A percentile compares a stretch with the other conserved stretches of the same genome.
These are phyloP conservation scores for Xylaria cubensis DNA, from an alignment of 495 filamentous ascomycete genomes.

Conservation along the genomic window DNA sequence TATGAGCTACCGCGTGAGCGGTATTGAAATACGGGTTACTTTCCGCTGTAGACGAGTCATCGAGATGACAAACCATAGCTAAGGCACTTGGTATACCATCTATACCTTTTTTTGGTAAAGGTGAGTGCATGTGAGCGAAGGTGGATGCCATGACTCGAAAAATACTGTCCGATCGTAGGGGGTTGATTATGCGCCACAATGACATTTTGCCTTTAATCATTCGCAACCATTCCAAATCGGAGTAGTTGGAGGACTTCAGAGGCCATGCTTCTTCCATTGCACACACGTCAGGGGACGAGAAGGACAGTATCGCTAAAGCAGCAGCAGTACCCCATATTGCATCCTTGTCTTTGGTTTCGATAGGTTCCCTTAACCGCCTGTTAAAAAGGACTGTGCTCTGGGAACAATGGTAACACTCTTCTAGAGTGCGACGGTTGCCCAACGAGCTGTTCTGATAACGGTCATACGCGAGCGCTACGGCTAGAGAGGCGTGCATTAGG, in stretches of 20 bases:
- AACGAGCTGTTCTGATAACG: conserved; percentile 44
- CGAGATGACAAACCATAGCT: conserved; percentile 42
- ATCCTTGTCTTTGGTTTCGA: conserved; percentile 49
- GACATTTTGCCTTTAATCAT: conserved; percentile 54
- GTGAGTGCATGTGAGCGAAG: conserved; percentile 40
- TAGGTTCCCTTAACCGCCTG: conserved; percentile 43
- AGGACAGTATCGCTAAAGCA: conserved; percentile 45
- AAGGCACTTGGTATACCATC: conserved; percentile 44
- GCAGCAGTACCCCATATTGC: conserved; percentile 55
- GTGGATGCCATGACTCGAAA: conserved; percentile 47
- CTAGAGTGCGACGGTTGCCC: conserved; percentile 37
- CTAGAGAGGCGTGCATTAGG: conserved; percentile 56
- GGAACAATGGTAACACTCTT: conserved; percentile 54
- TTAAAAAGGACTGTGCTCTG: conserved; percentile 49
- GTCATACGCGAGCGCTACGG: conserved; percentile 52
- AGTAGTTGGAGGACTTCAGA: conserved; percentile 42
- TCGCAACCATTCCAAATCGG: conserved; percentile 52
- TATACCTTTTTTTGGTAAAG: conserved; percentile 42
- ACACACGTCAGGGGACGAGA: conserved; percentile 47
- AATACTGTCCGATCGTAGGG: conserved; percentile 50
- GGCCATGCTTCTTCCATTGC: conserved; percentile 55
- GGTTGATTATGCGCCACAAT: conserved; percentile 49
- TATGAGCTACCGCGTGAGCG: conserved; percentile 45
- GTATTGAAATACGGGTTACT: conserved; percentile 51
- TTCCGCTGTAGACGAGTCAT: conserved; percentile 43